Base-by-base conservation (phyloP, 2,329 filamentous ascomycete species). In the Talaromyces sp. region DNA sequence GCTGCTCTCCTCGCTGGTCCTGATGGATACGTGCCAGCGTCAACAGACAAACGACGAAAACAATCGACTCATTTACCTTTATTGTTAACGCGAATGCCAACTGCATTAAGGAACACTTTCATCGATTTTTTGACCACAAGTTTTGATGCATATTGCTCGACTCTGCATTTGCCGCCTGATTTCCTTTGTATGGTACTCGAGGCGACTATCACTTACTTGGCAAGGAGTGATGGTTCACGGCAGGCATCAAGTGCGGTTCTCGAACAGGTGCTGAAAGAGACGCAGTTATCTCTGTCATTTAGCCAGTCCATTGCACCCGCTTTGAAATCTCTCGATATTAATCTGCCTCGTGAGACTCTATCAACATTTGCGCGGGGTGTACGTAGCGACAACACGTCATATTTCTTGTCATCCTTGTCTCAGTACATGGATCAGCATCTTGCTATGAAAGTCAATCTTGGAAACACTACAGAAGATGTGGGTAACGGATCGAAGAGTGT, bases 1-100 rank as follows among this genome's bases (percentile, higher is more conserved):
- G 79, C 79, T 2, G 75, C 80, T n/a, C 69, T 83, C 2, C 72
- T 82, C 5, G 68, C 77, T 2, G 69, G 75, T 15, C 67, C 72
- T 2, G 61, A 65, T 31, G 59, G 54, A 13, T 63, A 60, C 22
- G 19, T 45, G 7, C 57, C 57, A 15, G n/a, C 31, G 7, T 36
- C 41, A 15, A 36, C 40, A 10, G 36, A 53, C 7, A 54, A 56
- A 15, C 56, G 59, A 10, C 62, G 63, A 19, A 67, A 70, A 4
- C 62, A 69, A 1, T 79, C 78, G 51, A 81, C 79, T 1, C 68
- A 74, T 15, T 72, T 83, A 3, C 80, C 80, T 0, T 66, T 83
- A 13, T 69, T 83, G 13, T 66, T 83, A 40, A 76, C 80, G 2
- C 78, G 78, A 59, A 77, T 82, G 65, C 80, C 81, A 1, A 78